These are phyloP conservation scores for Serendipita sp. DNA, from an alignment of 768 basidiomycete genomes.

Conservation along the genomic window DNA sequence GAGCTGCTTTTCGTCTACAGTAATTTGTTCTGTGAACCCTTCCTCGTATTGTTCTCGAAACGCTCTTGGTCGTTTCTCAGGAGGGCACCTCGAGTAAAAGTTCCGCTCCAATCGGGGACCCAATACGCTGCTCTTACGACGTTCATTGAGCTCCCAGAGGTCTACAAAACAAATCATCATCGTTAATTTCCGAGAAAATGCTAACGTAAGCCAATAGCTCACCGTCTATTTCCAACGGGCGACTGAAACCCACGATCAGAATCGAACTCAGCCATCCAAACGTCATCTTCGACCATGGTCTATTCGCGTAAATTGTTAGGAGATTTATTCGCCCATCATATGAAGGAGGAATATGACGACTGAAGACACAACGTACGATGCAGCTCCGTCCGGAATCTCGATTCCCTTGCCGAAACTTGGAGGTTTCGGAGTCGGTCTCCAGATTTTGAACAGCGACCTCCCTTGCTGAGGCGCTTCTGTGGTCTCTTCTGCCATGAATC, in stretches of 20 bases:
- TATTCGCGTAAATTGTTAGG: conserved; percentile 12
- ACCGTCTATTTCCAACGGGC: conserved; percentile 45
- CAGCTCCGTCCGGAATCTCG: neutral
- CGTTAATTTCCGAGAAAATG: neutral
- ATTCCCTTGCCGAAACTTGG: neutral
- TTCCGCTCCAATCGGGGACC: conserved; percentile 29
- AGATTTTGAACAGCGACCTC: neutral
- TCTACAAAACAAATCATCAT: conserved; percentile 21
- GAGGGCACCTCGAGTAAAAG: conserved; percentile 36
- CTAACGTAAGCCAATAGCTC: neutral
- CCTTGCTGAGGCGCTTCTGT: no score
- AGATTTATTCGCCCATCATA: neutral
- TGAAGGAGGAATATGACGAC: neutral
- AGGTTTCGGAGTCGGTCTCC: neutral
- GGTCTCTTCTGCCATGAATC: no score
- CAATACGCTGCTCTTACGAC: conserved; percentile 23
- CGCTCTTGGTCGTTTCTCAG: conserved; percentile 25
- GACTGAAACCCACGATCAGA: conserved; percentile 39
- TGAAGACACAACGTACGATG: neutral
- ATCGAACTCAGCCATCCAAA: conserved; percentile 42
- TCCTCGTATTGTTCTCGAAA: neutral
- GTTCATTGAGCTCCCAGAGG: conserved; percentile 34
- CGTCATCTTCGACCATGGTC: conserved; percentile 29
- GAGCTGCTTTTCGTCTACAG: conserved; percentile 11
- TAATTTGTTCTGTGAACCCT: neutral